These are phyloP conservation scores for Phytophthora pini DNA, from an alignment of 352 stramenopile genomes.

Conservation along the genomic window DNA sequence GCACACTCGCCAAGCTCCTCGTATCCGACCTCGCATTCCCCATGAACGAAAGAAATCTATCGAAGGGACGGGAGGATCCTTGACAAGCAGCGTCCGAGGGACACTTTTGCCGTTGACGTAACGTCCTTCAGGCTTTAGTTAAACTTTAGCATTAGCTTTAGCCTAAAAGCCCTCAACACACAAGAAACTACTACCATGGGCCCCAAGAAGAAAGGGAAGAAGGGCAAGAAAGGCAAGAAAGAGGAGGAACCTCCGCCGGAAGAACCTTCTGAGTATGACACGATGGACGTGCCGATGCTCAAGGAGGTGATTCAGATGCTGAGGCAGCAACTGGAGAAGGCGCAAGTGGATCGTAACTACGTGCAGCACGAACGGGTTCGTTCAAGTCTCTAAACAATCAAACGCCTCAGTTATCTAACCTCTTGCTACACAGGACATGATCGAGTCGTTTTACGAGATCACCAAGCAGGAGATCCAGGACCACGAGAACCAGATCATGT, in stretches of 20 bases:
- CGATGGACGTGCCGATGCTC: constrained; percentile 94
- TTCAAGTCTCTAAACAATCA: neutral
- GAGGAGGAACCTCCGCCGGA: constrained; percentile 69
- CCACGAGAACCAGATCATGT: constrained; percentile 90
- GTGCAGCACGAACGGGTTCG: constrained; percentile 92
- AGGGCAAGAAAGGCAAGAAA: constrained; percentile 75
- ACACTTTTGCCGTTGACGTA: constrained; percentile 16
- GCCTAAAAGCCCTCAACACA: neutral
- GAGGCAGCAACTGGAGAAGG: constrained; percentile 91
- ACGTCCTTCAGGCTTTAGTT: constrained; percentile 4
- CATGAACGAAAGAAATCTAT: constrained; percentile 26
- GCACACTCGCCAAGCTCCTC: constrained; percentile 41
- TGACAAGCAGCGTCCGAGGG: constrained; percentile 12
- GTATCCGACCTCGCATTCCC: constrained; percentile 47
- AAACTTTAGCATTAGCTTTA: too few relatives aligned
- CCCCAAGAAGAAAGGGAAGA: constrained; percentile 85
- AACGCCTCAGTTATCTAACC: constrained; percentile 2
- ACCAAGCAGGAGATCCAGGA: constrained; percentile 93
- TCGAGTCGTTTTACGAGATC: constrained; percentile 96
- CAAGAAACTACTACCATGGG: constrained; percentile 39
- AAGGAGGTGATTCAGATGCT: constrained; percentile 94
- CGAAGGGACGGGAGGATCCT: constrained; percentile 27
- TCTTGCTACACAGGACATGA: constrained; percentile 81
- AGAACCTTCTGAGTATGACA: constrained; percentile 91
- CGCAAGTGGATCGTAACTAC: constrained; percentile 93